These are phyloP conservation scores for Fusarium camptoceras DNA, from an alignment of 2,329 filamentous ascomycete genomes.

Conservation along the genomic window DNA sequence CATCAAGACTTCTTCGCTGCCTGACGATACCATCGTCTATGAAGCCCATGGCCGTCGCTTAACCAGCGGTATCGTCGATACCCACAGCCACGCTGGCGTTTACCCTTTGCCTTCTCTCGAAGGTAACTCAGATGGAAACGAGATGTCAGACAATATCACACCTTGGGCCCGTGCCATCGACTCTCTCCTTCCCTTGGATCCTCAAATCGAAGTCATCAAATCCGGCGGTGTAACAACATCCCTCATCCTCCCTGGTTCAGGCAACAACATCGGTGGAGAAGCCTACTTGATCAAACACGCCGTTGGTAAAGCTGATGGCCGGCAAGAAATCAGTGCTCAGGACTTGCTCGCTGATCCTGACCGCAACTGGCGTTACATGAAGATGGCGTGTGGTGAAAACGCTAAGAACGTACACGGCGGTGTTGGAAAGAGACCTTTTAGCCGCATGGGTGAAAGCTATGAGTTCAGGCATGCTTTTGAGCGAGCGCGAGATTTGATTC, in stretches of 20 bases:
- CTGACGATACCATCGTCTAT: conserved; percentile 63
- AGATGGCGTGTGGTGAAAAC: conserved; percentile 82
- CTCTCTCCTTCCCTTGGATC: conserved; percentile 71
- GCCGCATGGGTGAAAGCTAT: conserved; percentile 76
- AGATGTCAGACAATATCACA: conserved; percentile 72
- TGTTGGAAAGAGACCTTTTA: conserved; percentile 65
- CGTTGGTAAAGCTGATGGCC: conserved; percentile 68
- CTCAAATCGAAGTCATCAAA: conserved; percentile 76
- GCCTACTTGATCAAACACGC: conserved; percentile 77
- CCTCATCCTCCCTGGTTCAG: conserved; percentile 74
- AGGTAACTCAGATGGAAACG: conserved; percentile 71
- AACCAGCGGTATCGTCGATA: conserved; percentile 76
- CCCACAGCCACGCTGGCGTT: conserved; percentile 76
- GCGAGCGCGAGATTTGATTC: conserved; percentile 67
- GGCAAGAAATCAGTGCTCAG: conserved; percentile 70
- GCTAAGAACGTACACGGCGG: conserved; percentile 71
- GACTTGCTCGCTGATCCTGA: conserved; percentile 76
- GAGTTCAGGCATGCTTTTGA: conserved; percentile 76
- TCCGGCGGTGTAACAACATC: conserved; percentile 79
- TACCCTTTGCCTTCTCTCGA: conserved; percentile 65
- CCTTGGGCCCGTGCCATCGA: conserved; percentile 77
- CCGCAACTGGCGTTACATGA: conserved; percentile 75
- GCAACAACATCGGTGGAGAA: conserved; percentile 80
- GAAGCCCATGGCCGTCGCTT: conserved; percentile 71
- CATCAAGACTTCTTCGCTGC: conserved; percentile 58